Conservation (phyloP, 2,329 filamentous ascomycete genomes). For the Pyrenophora tritici-repentis region DNA sequence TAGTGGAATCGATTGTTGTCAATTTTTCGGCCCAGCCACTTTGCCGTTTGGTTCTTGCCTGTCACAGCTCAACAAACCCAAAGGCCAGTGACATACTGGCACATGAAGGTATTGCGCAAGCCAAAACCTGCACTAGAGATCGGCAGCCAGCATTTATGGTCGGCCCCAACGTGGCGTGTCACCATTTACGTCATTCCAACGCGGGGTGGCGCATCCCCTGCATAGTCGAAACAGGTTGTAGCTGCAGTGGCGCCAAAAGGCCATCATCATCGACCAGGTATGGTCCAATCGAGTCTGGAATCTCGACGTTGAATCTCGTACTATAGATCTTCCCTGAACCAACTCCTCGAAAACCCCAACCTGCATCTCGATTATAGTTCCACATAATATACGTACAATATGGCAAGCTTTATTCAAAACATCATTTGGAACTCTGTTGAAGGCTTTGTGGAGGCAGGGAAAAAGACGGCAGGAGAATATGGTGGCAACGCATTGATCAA, state of each 20-base stretch:
- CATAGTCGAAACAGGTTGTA: constrained; percentile 32
- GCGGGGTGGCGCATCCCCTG: constrained; percentile 21
- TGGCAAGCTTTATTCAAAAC: constrained; percentile 44
- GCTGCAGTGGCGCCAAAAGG: constrained; percentile 24
- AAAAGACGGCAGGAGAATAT: constrained; percentile 43
- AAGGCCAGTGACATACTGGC: not conserved
- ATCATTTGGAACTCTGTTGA: constrained; percentile 47
- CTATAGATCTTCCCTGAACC: not conserved
- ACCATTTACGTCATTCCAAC: constrained; percentile 37
- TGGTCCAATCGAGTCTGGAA: constrained; percentile 9
- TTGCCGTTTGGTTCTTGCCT: too few species aligned
- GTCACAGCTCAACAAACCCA: not conserved
- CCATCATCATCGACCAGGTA: constrained; percentile 22
- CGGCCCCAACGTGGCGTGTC: constrained; percentile 14
- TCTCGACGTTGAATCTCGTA: not conserved
- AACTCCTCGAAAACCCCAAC: not conserved
- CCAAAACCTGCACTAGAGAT: constrained; percentile 12
- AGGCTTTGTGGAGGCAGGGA: constrained; percentile 46
- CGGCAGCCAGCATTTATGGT: constrained; percentile 9
- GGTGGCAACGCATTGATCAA: constrained; percentile 47
- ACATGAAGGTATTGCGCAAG: not conserved
- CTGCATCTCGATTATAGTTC: too few species aligned
- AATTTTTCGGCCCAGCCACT: not conserved
- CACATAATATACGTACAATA: constrained; percentile 5
- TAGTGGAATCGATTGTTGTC: not conserved